Evolutionary conservation across 2,329 filamentous ascomycete genomes (phyloP).

Genomic region (Beauveria sp.): DNA sequence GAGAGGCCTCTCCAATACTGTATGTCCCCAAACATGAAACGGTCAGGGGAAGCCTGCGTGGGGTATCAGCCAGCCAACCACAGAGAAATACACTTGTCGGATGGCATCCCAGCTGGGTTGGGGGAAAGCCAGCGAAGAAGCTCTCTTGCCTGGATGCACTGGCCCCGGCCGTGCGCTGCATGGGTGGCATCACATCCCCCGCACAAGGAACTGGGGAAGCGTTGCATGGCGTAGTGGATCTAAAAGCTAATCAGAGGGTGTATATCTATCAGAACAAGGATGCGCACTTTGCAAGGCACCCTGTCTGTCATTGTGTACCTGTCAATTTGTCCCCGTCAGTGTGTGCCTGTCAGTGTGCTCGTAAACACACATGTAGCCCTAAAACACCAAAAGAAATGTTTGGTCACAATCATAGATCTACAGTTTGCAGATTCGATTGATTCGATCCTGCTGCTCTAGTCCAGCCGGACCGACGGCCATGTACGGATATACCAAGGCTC

Average conservation of each 20-base stretch:
- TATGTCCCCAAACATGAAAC: neutral
- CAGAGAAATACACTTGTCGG: neutral
- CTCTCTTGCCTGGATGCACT: neutral
- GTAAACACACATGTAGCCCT: neutral
- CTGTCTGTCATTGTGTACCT: no score
- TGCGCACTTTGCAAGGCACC: neutral
- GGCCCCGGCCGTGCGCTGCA: neutral
- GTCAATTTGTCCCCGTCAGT: no score
- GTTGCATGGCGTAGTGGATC: neutral
- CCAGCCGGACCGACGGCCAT: neutral
- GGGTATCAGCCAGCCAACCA: no score
- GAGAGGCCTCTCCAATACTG: neutral
- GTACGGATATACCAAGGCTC: no score
- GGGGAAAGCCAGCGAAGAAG: neutral
- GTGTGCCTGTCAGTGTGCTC: neutral
- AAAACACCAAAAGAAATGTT: neutral
- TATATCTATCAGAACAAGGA: neutral
- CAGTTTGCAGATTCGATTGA: neutral
- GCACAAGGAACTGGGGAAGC: neutral
- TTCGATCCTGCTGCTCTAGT: neutral
- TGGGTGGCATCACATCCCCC: neutral
- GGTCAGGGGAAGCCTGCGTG: no score
- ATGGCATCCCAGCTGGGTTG: neutral
- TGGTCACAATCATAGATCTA: neutral
- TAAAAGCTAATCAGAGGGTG: neutral